Conservation (phyloP, 208 protist genomes). For the Acanthamoeba castellanii region DNA sequence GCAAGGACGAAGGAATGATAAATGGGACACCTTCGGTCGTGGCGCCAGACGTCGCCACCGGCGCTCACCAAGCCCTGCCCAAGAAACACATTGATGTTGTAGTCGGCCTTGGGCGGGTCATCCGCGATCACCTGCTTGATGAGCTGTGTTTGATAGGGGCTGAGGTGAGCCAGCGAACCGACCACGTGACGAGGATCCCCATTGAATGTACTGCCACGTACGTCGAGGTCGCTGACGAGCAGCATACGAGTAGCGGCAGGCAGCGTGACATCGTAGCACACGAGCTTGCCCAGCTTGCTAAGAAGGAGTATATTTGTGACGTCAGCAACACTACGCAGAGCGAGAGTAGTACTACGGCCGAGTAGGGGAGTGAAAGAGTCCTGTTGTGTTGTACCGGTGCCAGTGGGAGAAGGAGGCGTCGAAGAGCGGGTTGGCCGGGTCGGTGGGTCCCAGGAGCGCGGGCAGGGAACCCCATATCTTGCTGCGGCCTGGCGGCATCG, state of each 20-base stretch:
- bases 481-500: conserved; percentile 20
- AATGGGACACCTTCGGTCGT: conserved; percentile 45
- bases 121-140: conserved; percentile 52
- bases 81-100: conserved; percentile 54
- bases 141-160: not conserved
- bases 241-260: conserved; percentile 17
- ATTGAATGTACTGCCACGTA: not conserved
- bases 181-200: no score
- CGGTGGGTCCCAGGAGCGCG: conserved; percentile 2
- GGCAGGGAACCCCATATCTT: not conserved
- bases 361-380: no score
- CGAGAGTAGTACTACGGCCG: no score
- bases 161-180: not conserved
- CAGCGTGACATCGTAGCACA: conserved; percentile 45
- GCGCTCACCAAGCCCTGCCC: conserved; percentile 69
- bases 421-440: conserved; percentile 44
- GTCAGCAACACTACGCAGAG: not conserved
- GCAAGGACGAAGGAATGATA: no score
- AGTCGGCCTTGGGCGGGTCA: conserved; percentile 71
- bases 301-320: not conserved
- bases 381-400: not conserved
- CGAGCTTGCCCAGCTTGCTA: conserved; percentile 11
- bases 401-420: conserved; percentile 34
- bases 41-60: conserved; percentile 32
- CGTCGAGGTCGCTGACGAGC: conserved; percentile 31